Percentiles rank a stretch among this genome's conserved stretches.
Evolutionary conservation across 2,329 filamentous ascomycete species (phyloP).

Genomic region (Hypoxylon sp.): DNA sequence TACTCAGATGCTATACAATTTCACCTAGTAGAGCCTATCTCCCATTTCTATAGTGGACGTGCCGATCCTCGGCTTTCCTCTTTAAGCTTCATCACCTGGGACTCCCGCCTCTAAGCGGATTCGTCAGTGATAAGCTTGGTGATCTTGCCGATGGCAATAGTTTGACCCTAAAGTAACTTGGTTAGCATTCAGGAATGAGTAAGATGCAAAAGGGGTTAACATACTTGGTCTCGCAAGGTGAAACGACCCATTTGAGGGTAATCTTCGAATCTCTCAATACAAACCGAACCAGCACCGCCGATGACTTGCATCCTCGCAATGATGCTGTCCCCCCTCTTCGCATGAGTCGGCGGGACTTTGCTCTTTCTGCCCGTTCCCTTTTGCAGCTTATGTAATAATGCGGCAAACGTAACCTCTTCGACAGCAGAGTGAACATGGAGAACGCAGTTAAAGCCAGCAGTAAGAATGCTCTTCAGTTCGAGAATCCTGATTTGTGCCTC

Average conservation of each 20-base stretch:
- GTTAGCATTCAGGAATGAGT: slow-evolving; percentile 42
- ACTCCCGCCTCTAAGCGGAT: slow-evolving; percentile 41
- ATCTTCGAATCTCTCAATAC: slow-evolving; percentile 94
- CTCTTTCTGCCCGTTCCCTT: slow-evolving; percentile 95
- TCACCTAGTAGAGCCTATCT: slow-evolving; percentile 12
- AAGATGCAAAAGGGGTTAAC: slow-evolving; percentile 45
- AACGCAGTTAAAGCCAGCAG: slow-evolving; percentile 97
- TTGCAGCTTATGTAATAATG: slow-evolving; percentile 92
- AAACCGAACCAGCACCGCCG: slow-evolving; percentile 87
- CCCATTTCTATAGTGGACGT: neutral
- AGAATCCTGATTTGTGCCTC: slow-evolving; percentile 97
- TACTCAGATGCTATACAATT: neutral
- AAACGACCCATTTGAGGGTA: slow-evolving; percentile 95
- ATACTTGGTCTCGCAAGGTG: slow-evolving; percentile 88
- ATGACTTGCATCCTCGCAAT: slow-evolving; percentile 93
- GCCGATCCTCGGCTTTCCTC: neutral
- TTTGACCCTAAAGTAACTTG: slow-evolving; percentile 81
- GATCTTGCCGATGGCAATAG: slow-evolving; percentile 99
- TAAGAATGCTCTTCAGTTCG: slow-evolving; percentile 93
- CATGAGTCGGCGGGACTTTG: slow-evolving; percentile 93
- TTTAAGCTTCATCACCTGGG: slow-evolving; percentile 13
- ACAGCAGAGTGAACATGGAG: slow-evolving; percentile 97
- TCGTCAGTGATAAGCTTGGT: slow-evolving; percentile 80
- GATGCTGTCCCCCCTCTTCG: slow-evolving; percentile 84
- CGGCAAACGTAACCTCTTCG: slow-evolving; percentile 94